A percentile compares a stretch with the other conserved stretches of the same genome.
These are phyloP conservation scores for Prunus salicina DNA, from an alignment of 306 rosid species.

Conservation along the genomic window DNA sequence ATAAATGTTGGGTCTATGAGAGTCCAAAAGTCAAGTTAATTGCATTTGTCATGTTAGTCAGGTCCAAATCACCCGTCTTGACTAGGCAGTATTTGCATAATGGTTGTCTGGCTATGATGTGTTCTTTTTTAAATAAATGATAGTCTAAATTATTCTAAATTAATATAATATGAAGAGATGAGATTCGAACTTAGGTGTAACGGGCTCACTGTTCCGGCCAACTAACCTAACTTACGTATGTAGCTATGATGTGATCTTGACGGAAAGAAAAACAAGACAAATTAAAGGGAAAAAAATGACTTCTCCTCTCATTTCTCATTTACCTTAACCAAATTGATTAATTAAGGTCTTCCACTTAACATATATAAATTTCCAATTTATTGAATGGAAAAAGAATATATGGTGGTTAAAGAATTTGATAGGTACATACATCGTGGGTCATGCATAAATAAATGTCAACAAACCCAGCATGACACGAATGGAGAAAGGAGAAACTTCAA, in stretches of 20 bases:
- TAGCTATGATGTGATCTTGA: too few species aligned
- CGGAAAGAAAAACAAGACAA: neutral
- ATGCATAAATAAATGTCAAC: neutral
- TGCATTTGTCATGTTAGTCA: neutral
- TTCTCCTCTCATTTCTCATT: neutral
- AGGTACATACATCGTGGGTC: neutral
- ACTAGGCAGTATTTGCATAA: neutral
- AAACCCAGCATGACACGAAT: neutral
- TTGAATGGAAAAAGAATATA: neutral
- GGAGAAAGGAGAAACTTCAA: slow-evolving; percentile 2
- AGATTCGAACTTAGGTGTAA: too few species aligned
- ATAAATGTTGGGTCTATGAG: neutral
- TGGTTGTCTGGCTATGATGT: neutral
- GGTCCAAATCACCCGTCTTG: neutral
- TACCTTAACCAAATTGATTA: neutral
- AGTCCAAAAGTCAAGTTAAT: neutral
- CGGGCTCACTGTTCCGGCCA: rapidly evolving
- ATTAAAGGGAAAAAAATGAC: neutral
- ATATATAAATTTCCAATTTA: neutral
- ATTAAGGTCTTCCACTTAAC: neutral
- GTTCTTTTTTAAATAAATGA: too few species aligned
- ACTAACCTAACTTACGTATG: too few species aligned
- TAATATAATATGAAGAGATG: rapidly evolving
- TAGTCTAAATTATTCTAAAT: too few species aligned
- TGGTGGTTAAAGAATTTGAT: too few species aligned